These are phyloP conservation scores for Sodiomyces alkalinus DNA, from an alignment of 2,329 filamentous ascomycete species.

Conservation along the genomic window DNA sequence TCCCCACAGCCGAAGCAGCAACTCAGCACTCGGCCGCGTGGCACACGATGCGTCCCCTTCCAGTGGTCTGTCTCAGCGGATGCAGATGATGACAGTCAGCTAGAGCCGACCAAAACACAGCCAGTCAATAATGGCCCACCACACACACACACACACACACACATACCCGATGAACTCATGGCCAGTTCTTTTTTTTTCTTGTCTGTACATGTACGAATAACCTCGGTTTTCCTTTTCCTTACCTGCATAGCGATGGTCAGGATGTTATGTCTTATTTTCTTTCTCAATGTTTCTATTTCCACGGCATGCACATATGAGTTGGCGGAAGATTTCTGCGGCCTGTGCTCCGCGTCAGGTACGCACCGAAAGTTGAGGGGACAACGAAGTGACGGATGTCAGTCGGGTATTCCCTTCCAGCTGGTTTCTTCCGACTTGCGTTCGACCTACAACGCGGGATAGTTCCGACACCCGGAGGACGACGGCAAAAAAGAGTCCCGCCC, in stretches of 20 bases:
- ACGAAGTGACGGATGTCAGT: too few relatives aligned
- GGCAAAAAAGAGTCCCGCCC: too few relatives aligned
- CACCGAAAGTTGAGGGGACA: too few relatives aligned
- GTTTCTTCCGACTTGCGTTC: too few relatives aligned
- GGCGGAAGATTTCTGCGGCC: too few relatives aligned
- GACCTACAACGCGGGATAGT: too few relatives aligned
- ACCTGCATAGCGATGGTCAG: constrained; percentile 10
- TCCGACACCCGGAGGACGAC: too few relatives aligned
- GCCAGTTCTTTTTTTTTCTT: not conserved
- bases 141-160: too few relatives aligned
- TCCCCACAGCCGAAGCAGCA: constrained; percentile 37
- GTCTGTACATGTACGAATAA: constrained; percentile 11
- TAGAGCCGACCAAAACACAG: constrained; percentile 14
- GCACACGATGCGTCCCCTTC: constrained; percentile 39
- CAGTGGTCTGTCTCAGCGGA: constrained; percentile 32
- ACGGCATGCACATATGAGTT: constrained; percentile 5
- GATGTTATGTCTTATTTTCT: constrained; percentile 3
- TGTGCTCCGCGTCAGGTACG: too few relatives aligned
- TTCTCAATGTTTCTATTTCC: constrained; percentile 3
- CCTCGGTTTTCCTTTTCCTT: constrained; percentile 8
- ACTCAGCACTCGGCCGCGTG: constrained; percentile 30
- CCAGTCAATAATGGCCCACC: not conserved
- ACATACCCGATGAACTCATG: too few relatives aligned
- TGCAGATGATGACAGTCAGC: constrained; percentile 52
- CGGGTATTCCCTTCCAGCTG: too few relatives aligned